These are phyloP conservation scores for Camelina neglecta DNA, from an alignment of 345 rosid species.

Conservation along the genomic window DNA sequence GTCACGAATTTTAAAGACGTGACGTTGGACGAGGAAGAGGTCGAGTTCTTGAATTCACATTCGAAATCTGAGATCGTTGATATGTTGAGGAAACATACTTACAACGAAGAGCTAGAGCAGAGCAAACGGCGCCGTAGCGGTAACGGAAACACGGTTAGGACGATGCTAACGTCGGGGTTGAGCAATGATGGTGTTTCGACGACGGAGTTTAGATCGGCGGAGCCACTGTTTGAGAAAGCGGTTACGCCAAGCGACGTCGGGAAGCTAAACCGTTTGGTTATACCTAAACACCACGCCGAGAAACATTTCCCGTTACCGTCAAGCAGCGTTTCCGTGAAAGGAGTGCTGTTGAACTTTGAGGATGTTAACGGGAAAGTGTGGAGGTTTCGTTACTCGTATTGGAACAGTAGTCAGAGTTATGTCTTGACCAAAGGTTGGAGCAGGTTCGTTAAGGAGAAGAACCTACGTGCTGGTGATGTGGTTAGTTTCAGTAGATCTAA, in stretches of 20 bases:
- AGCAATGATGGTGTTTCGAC: constrained; percentile 29
- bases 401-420: constrained; percentile 98
- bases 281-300: constrained; percentile 97
- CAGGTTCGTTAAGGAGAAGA: constrained; percentile 93
- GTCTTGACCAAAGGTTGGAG: constrained; percentile 98
- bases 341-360: constrained; percentile 73
- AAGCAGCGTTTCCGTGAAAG: constrained; percentile 59
- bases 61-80: constrained; percentile 94
- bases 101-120: constrained; percentile 80
- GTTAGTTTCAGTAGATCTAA: constrained; percentile 84
- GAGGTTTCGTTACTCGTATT: constrained; percentile 96
- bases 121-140: constrained; percentile 52
- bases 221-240: constrained; percentile 82
- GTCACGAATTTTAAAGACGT: constrained; percentile 77
- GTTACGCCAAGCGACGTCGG: constrained; percentile 99
- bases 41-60: constrained; percentile 68
- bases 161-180: constrained; percentile 7
- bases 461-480: constrained; percentile 80
- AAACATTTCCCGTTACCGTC: constrained; percentile 72
- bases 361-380: constrained; percentile 84
- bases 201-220: constrained; percentile 52
- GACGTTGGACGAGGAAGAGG: constrained; percentile 52
- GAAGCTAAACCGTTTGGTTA: constrained; percentile 90
- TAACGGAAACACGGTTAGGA: constrained; percentile 44
- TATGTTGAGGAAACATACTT: constrained; percentile 92